These are phyloP conservation scores for Lunasporangiospora selenospora DNA, from an alignment of 192 early-diverging fungal species.

Conservation along the genomic window DNA sequence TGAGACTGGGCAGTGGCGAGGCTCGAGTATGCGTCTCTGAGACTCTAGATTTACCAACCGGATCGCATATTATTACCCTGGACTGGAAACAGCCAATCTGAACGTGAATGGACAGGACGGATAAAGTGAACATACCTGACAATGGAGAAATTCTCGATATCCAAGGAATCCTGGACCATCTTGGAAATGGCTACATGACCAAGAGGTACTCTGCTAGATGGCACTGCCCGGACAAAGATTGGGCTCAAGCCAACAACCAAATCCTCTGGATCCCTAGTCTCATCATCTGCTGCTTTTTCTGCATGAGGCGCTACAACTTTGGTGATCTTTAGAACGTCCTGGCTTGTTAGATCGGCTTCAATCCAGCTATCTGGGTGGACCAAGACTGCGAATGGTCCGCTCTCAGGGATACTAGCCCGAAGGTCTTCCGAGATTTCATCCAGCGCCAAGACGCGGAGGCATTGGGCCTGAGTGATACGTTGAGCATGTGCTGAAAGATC, in stretches of 20 bases:
- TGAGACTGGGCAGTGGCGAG: conserved; percentile 24
- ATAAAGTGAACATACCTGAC: conserved; percentile 46
- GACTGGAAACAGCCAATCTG: not conserved
- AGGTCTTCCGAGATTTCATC: conserved; percentile 33
- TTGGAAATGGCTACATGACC: conserved; percentile 56
- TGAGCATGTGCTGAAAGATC: conserved; percentile 41
- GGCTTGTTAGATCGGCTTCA: conserved; percentile 25
- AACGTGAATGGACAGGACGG: not conserved
- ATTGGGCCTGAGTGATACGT: conserved; percentile 37
- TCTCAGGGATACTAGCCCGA: conserved; percentile 14
- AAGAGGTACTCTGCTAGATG: conserved; percentile 36
- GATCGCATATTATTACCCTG: not conserved
- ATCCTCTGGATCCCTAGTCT: conserved; percentile 37
- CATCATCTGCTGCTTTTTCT: conserved; percentile 41
- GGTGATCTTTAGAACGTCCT: conserved; percentile 39
- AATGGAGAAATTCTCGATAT: conserved; percentile 55
- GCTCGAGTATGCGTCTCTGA: conserved; percentile 17
- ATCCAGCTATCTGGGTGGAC: conserved; percentile 52
- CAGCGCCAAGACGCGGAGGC: conserved; percentile 40
- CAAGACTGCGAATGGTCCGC: conserved; percentile 31
- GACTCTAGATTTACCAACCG: conserved; percentile 18
- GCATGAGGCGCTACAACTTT: conserved; percentile 53
- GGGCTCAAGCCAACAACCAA: conserved; percentile 15
- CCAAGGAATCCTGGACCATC: conserved; percentile 48
- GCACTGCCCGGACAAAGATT: conserved; percentile 45